Evolutionary conservation across 2,329 filamentous ascomycete genomes (phyloP), one percentile per base, ranked within the genome.

Genomic region (Peltaster fructicola): DNA sequence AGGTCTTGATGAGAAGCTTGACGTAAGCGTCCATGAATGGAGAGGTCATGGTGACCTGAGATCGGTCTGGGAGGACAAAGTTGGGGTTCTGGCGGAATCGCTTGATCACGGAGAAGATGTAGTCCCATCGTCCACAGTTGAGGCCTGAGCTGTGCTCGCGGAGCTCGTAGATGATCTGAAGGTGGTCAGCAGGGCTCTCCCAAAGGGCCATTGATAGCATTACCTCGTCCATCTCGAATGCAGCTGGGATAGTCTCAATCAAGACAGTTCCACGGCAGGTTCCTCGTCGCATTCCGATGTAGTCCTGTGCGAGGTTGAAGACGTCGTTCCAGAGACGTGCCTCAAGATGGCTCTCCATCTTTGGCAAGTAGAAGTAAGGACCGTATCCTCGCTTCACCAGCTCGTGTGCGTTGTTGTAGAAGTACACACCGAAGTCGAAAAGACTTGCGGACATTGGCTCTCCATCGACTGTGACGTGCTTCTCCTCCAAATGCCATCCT

Each of bases 31-130:
- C 71, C 88, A 98, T 95, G 59, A 98, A 98, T 8, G 88, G 88
- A 2, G 85, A 77, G 8, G 84, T 95, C 88, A 98, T 95, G 41
- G 88, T 98, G 27, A 98, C 81, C 32, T 70, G 65, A 27, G 74
- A 74, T 33, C 88, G 79, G 53, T 98, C 85, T 14, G 88, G 88
- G 11, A 98, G 73, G 29, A 95, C 72, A 50, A 95, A 95, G 58
- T 75, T 73, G 44, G 78, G 64, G 63, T 93, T 88, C 47, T 92
- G 72, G 50, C 88, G 80, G 76, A 95, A 92, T 57, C 91, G 92
- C 69, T 98, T 98, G 65, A 98, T 95, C 48, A 85, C 81, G 53
- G 77, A 88, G 67, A 98, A 98, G 59, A 98, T 95, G 65, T 98
- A 98, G 52, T 98, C 88, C 88, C 88, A 98, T 40, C 88, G 77